Evolutionary conservation across 495 filamentous ascomycete genomes (phyloP).

Genomic region (Neurospora cerealis): DNA sequence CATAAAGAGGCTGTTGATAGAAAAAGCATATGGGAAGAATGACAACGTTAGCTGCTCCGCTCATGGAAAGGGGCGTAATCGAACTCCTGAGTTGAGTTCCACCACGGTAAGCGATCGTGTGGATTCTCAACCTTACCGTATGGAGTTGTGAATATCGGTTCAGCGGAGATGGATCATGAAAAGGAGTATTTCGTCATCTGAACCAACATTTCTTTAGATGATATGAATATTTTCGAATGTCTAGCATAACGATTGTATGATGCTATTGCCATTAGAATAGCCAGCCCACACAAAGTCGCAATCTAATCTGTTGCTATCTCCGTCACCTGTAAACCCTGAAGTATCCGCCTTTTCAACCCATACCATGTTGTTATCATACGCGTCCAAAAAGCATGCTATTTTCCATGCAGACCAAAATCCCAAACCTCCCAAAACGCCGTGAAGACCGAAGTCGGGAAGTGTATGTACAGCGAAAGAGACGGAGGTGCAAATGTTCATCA

Average conservation of each 20-base stretch:
- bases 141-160: neutral
- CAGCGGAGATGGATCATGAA: neutral
- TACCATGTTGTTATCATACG: neutral
- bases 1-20: neutral
- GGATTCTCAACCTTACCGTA: neutral
- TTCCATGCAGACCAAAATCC: neutral
- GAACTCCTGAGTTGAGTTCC: neutral
- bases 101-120: neutral
- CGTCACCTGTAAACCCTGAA: neutral
- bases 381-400: neutral
- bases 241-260: neutral
- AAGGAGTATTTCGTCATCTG: neutral
- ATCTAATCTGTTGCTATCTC: neutral
- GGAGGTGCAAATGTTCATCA: neutral
- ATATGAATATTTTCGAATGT: neutral
- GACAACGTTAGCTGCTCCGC: neutral
- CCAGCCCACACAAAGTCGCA: neutral
- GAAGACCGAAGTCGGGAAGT: neutral
- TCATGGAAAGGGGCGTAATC: neutral
- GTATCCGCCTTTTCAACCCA: neutral
- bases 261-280: neutral
- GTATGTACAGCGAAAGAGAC: neutral
- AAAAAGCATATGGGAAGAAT: neutral
- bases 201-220: neutral
- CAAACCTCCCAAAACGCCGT: neutral